Evolutionary conservation across 768 basidiomycete species (phyloP).

Genomic region (Strobilomyces echinocephalus): DNA sequence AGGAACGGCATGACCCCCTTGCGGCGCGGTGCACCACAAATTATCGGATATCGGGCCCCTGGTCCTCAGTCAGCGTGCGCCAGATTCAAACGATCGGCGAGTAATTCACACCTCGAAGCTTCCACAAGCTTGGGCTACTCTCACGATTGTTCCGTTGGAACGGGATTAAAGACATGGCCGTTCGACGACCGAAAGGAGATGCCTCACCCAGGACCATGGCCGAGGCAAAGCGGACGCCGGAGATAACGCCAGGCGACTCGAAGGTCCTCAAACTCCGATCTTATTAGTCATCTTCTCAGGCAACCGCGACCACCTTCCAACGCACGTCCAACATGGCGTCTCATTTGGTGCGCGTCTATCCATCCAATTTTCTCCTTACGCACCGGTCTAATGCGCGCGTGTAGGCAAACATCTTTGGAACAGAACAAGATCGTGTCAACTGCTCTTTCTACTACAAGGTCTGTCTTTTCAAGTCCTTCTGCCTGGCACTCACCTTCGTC

Average conservation of each 20-base stretch:
- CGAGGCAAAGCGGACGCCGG: neutral
- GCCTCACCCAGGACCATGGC: neutral
- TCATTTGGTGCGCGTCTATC: constrained; percentile 54
- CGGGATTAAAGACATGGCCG: no score
- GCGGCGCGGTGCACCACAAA: neutral
- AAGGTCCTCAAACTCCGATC: constrained; percentile 15
- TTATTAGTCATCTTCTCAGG: constrained; percentile 15
- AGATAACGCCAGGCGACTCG: no score
- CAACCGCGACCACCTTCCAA: neutral
- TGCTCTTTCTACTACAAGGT: constrained; percentile 99
- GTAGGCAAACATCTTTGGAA: constrained; percentile 93
- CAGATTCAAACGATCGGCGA: neutral
- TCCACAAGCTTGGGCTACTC: neutral
- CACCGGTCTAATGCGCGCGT: constrained; percentile 2
- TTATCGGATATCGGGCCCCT: neutral
- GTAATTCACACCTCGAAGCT: neutral
- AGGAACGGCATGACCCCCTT: neutral
- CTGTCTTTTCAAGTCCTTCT: constrained; percentile 17
- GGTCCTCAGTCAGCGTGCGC: neutral
- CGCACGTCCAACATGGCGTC: constrained; percentile 49
- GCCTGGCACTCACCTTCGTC: constrained; percentile 5
- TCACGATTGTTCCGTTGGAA: neutral
- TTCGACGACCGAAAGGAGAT: neutral
- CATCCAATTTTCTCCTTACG: neutral
- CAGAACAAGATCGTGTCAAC: constrained; percentile 93